A percentile compares a stretch with the other conserved stretches of the same genome.
These are phyloP conservation scores for Prunus davidiana DNA, from an alignment of 306 rosid genomes.

Conservation along the genomic window DNA sequence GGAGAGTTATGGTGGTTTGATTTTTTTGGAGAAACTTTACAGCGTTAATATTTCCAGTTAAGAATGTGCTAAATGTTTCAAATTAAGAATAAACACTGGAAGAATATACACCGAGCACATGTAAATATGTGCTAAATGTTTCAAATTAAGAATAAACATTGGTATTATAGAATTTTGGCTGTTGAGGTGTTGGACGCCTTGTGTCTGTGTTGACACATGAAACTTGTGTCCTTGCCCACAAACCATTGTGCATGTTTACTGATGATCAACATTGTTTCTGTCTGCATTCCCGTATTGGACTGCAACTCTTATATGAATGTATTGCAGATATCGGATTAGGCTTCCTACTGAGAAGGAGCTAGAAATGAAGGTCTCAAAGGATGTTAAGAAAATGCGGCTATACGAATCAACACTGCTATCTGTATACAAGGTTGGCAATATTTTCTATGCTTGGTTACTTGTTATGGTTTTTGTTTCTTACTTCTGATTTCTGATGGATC, in stretches of 20 bases:
- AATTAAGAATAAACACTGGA: not conserved
- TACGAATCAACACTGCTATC: constrained; percentile 92
- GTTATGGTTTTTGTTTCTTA: constrained; percentile 3
- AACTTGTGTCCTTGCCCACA: not conserved
- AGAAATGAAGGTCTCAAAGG: constrained; percentile 92
- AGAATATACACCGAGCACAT: not conserved
- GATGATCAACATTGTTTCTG: not conserved
- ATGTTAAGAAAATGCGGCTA: constrained; percentile 77
- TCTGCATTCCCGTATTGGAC: constrained; percentile 6
- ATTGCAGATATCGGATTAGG: constrained; percentile 82
- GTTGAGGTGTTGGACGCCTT: not conserved
- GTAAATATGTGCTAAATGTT: not conserved
- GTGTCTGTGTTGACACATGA: not conserved
- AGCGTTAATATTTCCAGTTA: not conserved
- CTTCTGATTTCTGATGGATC: not conserved
- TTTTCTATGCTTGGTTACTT: not conserved
- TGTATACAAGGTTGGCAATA: constrained; percentile 71
- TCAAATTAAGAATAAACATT: not conserved
- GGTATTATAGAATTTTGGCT: not conserved
- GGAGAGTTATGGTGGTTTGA: not conserved
- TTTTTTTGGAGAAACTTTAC: not conserved
- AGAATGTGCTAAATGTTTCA: not conserved
- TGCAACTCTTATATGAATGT: constrained; percentile 16
- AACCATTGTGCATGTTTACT: not conserved
- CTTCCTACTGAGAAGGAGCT: constrained; percentile 94